phyloP scores from a whole-genome alignment of 345 rosid species.

The Sisymbrium altissimum region DNA sequence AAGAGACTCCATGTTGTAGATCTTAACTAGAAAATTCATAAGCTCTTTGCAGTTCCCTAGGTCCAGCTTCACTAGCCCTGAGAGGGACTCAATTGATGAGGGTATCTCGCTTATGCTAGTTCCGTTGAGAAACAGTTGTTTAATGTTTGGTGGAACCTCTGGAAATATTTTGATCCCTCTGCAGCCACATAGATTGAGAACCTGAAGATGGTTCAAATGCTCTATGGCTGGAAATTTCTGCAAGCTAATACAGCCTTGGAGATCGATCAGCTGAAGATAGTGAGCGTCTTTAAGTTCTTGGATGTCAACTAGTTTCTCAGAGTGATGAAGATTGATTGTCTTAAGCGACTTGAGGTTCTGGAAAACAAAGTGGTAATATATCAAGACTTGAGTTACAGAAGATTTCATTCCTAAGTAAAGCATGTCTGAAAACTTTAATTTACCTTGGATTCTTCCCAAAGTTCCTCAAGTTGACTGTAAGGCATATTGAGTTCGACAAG shows the following conservation, averaged over 20 bases:
- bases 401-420: no score
- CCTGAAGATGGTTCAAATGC: neutral
- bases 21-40: neutral
- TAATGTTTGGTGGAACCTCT: constrained; percentile 2
- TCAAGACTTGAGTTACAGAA: neutral
- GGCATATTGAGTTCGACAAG: constrained; percentile 11
- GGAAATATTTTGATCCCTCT: constrained; percentile 1
- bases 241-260: constrained; percentile 7
- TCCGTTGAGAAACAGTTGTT: constrained; percentile 7
- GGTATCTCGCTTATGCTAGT: neutral
- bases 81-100: neutral
- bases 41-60: constrained; percentile 4
- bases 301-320: neutral
- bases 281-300: neutral
- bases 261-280: neutral
- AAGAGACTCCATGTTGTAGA: constrained; percentile 10
- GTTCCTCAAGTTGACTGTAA: neutral
- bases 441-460: constrained; percentile 3
- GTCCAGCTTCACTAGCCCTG: neutral
- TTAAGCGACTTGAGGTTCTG: neutral
- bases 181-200: constrained; percentile 11
- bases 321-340: constrained; percentile 9
- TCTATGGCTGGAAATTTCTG: neutral
- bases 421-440: neutral
- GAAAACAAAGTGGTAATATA: neutral